phyloP scores from a whole-genome alignment of 768 basidiomycete species.

The Tulasnella sp. region DNA sequence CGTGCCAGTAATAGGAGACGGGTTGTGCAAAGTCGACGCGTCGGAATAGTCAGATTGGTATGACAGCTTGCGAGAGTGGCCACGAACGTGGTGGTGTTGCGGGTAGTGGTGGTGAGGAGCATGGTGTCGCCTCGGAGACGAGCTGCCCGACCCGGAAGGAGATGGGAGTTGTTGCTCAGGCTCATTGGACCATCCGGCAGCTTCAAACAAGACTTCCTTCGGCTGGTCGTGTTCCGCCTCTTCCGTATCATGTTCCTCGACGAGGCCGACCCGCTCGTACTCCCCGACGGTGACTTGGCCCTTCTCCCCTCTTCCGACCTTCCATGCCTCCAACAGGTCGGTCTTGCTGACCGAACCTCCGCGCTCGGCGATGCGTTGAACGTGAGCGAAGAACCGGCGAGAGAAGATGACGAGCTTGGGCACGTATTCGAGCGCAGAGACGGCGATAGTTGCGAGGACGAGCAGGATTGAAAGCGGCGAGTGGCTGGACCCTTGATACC shows the following conservation, averaged over 20 bases:
- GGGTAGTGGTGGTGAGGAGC: neutral
- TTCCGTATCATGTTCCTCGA: neutral
- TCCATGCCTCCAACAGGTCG: neutral
- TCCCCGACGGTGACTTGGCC: neutral
- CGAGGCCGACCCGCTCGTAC: constrained; percentile 13
- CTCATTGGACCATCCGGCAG: constrained; percentile 22
- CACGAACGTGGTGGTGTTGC: neutral
- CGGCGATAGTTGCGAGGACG: constrained; percentile 43
- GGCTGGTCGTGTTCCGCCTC: neutral
- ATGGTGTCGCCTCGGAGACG: constrained; percentile 8
- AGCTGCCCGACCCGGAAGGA: neutral
- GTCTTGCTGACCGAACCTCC: neutral
- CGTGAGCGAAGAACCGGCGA: constrained; percentile 16
- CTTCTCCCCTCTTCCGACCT: neutral
- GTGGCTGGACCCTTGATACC: constrained; percentile 52
- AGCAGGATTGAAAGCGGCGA: constrained; percentile 58
- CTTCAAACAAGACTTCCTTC: constrained; percentile 10
- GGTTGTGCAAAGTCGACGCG: constrained; percentile 7
- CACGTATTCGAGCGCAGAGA: constrained; percentile 50
- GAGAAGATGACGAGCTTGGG: neutral
- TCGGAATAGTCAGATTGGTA: constrained; percentile 21
- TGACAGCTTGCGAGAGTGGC: neutral
- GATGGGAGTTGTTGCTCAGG: neutral
- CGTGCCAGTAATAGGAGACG: neutral
- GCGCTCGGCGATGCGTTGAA: constrained; percentile 20